Conservation (phyloP, 1,139 yeast genomes). For the Geotrichum australiense region DNA sequence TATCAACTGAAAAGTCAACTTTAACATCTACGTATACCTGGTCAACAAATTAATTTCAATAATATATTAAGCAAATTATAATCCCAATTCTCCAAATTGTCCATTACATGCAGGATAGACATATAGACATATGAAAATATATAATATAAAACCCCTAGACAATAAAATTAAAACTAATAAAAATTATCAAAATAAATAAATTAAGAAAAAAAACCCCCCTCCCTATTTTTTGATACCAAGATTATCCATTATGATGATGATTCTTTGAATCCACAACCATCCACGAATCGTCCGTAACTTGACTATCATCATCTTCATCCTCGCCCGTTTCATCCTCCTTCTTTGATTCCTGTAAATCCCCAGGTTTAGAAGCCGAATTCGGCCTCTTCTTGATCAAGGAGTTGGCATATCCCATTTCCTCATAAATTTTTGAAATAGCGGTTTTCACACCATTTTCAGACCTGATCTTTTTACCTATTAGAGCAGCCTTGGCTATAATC, state of each 20-base stretch:
- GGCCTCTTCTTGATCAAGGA: conserved; percentile 20
- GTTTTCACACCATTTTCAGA: conserved; percentile 70
- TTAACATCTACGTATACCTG: too few species aligned
- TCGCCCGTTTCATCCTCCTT: conserved; percentile 1
- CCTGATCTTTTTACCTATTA: conserved; percentile 54
- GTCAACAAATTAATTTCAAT: too few species aligned
- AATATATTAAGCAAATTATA: too few species aligned
- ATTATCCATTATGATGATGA: too few species aligned
- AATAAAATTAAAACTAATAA: neutral
- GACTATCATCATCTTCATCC: conserved; percentile 15
- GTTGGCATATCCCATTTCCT: conserved; percentile 68
- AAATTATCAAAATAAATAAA: neutral
- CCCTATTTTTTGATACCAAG: too few species aligned
- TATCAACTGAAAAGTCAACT: too few species aligned
- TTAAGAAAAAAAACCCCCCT: too few species aligned
- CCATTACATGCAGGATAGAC: too few species aligned
- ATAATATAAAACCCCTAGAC: neutral
- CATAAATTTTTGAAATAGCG: conserved; percentile 72
- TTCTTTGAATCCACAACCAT: conserved; percentile 18
- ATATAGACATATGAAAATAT: too few species aligned
- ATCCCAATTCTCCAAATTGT: too few species aligned
- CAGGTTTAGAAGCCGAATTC: neutral
- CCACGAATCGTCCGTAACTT: conserved; percentile 24
- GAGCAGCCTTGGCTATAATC: conserved; percentile 58
- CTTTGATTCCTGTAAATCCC: neutral